These are phyloP conservation scores for Talaromyces amestolkiae DNA, from an alignment of 2,329 filamentous ascomycete species.

Conservation along the genomic window DNA sequence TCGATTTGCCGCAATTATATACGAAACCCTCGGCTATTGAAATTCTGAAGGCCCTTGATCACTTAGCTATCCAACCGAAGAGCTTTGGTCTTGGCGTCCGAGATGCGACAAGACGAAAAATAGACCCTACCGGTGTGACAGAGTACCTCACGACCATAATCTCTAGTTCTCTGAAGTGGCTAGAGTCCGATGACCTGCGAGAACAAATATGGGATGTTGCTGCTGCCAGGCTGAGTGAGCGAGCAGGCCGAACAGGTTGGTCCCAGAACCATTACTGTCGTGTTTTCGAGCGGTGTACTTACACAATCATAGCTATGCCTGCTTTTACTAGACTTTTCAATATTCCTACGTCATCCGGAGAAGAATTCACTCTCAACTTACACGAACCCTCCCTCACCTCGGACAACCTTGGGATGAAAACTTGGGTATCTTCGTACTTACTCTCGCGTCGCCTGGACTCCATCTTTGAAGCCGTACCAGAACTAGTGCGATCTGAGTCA, in stretches of 20 bases:
- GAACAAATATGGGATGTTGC: conserved; percentile 68
- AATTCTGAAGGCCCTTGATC: conserved; percentile 64
- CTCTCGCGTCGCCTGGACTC: conserved; percentile 67
- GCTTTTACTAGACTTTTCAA: conserved; percentile 60
- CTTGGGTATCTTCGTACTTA: conserved; percentile 88
- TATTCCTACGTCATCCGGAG: conserved; percentile 49
- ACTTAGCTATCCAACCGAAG: conserved; percentile 65
- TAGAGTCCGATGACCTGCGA: conserved; percentile 43
- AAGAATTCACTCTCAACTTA: conserved; percentile 64
- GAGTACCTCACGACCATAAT: conserved; percentile 49
- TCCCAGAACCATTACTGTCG: conserved; percentile 4
- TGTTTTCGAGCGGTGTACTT: conserved; percentile 17
- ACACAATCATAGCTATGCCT: conserved; percentile 53
- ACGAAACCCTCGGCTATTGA: conserved; percentile 65
- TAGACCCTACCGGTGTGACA: conserved; percentile 42
- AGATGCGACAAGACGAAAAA: conserved; percentile 31
- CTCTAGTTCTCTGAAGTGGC: conserved; percentile 45
- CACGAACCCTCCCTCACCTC: conserved; percentile 84
- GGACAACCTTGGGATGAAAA: conserved; percentile 88
- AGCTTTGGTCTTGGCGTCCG: conserved; percentile 34
- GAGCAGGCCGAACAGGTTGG: conserved; percentile 72
- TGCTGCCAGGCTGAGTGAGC: conserved; percentile 75
- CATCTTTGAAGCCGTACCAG: conserved; percentile 39
- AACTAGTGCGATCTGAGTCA: conserved; percentile 31
- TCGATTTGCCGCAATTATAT: conserved; percentile 81